phyloP scores from a whole-genome alignment of 2,329 filamentous ascomycete genomes.

The Colletotrichum euphorbiae region DNA sequence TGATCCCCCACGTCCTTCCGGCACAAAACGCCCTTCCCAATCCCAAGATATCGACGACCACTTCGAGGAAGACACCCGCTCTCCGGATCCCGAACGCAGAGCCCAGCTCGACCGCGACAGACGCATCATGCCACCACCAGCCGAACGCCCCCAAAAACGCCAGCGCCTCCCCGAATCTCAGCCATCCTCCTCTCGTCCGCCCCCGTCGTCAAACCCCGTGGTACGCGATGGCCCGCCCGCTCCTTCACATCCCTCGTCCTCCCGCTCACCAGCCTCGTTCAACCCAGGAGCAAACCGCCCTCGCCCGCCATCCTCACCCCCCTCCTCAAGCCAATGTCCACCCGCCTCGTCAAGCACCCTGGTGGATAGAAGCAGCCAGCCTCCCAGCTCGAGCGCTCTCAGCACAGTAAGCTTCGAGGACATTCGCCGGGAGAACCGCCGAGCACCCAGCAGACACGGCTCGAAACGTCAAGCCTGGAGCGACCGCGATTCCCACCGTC shows the following conservation, averaged over 20 bases:
- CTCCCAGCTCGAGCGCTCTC: background rate
- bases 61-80: constrained; percentile 42
- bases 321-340: constrained; percentile 30
- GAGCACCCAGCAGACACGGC: constrained; percentile 13
- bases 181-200: constrained; percentile 32
- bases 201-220: background rate
- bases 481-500: constrained; percentile 52
- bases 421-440: constrained; percentile 27
- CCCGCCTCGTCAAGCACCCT: too few species aligned
- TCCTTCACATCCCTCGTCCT: constrained; percentile 36
- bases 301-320: too few species aligned
- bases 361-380: background rate
- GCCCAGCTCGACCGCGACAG: constrained; percentile 43
- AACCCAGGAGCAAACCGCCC: constrained; percentile 11
- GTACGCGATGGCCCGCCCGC: background rate
- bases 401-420: constrained; percentile 26
- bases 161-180: background rate
- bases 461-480: constrained; percentile 55
- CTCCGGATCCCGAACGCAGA: constrained; percentile 41
- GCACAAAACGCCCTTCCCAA: constrained; percentile 26
- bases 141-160: constrained; percentile 22
- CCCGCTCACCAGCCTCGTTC: constrained; percentile 46
- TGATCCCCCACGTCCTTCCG: background rate
- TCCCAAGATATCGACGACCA: constrained; percentile 36
- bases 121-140: constrained; percentile 40